Evolutionary conservation across 768 basidiomycete species (phyloP).

Genomic region (Leccinum longicurvipes): DNA sequence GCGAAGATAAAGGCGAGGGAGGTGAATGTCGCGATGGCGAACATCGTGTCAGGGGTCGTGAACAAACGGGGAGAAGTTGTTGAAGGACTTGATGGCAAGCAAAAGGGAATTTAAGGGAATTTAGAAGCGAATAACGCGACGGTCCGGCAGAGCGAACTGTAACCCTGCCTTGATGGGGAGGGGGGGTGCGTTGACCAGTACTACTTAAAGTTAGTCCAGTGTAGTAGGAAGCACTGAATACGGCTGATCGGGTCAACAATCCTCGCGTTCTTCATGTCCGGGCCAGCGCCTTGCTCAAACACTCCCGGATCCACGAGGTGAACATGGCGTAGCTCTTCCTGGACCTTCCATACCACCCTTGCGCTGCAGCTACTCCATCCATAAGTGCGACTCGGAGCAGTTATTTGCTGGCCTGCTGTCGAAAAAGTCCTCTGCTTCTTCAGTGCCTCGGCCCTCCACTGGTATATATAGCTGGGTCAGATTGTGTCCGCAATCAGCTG

Average conservation of each 20-base stretch:
- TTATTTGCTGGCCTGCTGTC: neutral
- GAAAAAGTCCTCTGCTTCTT: too few species aligned
- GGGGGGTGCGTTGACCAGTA: constrained; percentile 1
- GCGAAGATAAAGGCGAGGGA: constrained; percentile 17
- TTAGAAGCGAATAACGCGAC: constrained; percentile 22
- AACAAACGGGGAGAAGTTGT: neutral
- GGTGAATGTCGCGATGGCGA: constrained; percentile 4
- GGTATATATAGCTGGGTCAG: too few species aligned
- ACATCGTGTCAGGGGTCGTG: constrained; percentile 13
- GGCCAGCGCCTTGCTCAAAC: neutral
- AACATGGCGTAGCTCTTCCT: neutral
- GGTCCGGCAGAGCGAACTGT: neutral
- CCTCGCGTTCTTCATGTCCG: constrained; percentile 25
- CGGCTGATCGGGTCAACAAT: neutral
- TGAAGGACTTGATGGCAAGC: too few species aligned
- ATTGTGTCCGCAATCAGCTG: neutral
- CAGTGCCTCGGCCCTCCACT: too few species aligned
- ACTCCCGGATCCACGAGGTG: constrained; percentile 6
- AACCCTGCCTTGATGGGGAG: neutral
- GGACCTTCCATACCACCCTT: neutral
- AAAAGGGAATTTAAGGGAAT: constrained; percentile 26
- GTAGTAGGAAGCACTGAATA: constrained; percentile 1
- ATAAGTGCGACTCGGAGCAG: neutral
- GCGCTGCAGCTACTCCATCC: too few species aligned
- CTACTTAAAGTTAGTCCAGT: neutral